phyloP scores from a whole-genome alignment of 139 green algal genomes.

The Bryopsis sp. region DNA sequence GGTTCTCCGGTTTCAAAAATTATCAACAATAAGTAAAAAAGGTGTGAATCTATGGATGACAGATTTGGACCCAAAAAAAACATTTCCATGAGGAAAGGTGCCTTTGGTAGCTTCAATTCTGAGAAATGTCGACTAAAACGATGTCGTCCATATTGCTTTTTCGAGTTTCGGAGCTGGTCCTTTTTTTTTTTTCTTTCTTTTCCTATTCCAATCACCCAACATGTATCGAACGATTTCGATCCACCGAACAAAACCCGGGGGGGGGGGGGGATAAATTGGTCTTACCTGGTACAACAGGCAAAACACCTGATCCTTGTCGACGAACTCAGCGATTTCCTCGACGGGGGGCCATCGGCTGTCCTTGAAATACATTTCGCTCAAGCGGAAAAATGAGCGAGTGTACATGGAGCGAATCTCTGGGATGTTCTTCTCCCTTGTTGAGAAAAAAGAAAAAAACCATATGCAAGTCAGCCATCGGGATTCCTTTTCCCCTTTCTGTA shows the following conservation, averaged over 20 bases:
- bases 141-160: no score
- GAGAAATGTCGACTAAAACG: no score
- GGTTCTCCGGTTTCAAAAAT: not conserved
- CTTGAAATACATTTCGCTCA: conserved; percentile 97
- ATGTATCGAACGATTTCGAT: not conserved
- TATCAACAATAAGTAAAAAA: not conserved
- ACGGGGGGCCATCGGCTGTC: conserved; percentile 71
- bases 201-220: not conserved
- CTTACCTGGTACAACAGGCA: conserved; percentile 91
- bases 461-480: not conserved
- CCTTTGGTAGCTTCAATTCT: no score
- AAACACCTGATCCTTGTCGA: conserved; percentile 97
- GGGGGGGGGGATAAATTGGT: not conserved
- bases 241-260: no score
- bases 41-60: not conserved
- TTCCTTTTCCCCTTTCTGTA: no score
- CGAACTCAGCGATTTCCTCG: conserved; percentile 68
- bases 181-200: no score
- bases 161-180: no score
- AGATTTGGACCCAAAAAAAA: not conserved
- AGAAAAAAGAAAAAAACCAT: conserved; percentile 7
- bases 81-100: no score
- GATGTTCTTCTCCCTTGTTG: conserved; percentile 84
- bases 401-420: conserved; percentile 96
- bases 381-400: conserved; percentile 81